Evolutionary conservation across 2,329 filamentous ascomycete species (phyloP).

Genomic region (Passalora sequoiae): DNA sequence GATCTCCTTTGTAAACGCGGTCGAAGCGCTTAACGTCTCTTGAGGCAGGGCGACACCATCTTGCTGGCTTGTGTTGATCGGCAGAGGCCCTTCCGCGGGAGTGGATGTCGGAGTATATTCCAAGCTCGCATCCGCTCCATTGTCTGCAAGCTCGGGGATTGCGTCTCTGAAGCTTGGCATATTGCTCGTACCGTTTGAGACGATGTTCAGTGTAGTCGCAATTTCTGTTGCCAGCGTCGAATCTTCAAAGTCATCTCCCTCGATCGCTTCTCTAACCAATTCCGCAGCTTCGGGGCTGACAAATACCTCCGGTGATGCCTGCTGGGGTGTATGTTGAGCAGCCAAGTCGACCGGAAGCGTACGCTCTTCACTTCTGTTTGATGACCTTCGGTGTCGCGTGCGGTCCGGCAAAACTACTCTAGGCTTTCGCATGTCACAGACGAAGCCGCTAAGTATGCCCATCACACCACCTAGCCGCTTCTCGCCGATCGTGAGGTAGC

Average conservation of each 20-base stretch:
- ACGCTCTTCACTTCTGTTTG: slow-evolving; percentile 7
- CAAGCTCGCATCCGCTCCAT: neutral
- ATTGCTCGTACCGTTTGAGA: neutral
- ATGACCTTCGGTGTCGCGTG: slow-evolving; percentile 9
- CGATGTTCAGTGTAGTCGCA: slow-evolving; percentile 7
- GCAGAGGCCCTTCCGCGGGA: neutral
- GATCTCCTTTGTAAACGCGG: neutral
- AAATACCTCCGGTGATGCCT: neutral
- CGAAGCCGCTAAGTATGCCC: slow-evolving; percentile 61
- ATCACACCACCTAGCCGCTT: slow-evolving; percentile 63
- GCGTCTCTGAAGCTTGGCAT: neutral
- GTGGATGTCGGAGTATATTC: neutral
- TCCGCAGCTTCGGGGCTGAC: neutral
- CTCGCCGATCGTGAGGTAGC: slow-evolving; percentile 50
- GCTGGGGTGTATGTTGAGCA: neutral
- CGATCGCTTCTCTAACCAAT: neutral
- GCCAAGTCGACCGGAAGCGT: neutral
- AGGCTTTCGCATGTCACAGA: slow-evolving; percentile 54
- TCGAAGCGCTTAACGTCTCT: no score
- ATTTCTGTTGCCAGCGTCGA: slow-evolving; percentile 3
- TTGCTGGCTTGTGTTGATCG: neutral
- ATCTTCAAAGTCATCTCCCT: neutral
- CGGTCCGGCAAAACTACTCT: slow-evolving; percentile 24
- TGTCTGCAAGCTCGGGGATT: slow-evolving; percentile 4
- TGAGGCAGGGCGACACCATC: neutral